Evolutionary conservation across 495 filamentous ascomycete species (phyloP).

Genomic region (Aspergillus panamensis): DNA sequence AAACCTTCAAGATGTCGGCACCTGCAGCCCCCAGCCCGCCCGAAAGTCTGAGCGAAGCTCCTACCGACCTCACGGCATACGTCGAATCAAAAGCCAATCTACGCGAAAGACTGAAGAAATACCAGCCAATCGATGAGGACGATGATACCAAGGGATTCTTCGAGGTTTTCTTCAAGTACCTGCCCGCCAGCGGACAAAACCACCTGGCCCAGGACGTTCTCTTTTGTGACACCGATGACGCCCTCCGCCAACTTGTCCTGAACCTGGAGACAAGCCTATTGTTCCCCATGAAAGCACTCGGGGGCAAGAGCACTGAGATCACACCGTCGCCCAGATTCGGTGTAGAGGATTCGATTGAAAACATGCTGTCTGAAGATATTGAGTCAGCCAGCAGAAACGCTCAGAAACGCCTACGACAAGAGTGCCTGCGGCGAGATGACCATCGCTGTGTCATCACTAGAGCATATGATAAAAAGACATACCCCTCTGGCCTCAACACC

Average conservation of each 20-base stretch:
- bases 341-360: conserved; percentile 19
- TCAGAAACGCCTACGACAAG: conserved; percentile 8
- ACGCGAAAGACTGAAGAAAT: neutral
- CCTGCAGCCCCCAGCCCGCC: neutral
- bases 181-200: conserved; percentile 9
- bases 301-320: conserved; percentile 6
- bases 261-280: conserved; percentile 13
- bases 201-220: conserved; percentile 16
- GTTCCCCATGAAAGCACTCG: conserved; percentile 6
- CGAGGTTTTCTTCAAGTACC: conserved; percentile 10
- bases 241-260: conserved; percentile 16
- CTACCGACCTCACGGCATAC: neutral
- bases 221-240: conserved; percentile 6
- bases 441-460: conserved; percentile 10
- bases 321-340: conserved; percentile 9
- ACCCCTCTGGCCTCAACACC: neutral
- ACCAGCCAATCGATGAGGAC: neutral
- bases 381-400: too few relatives aligned
- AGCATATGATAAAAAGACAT: neutral
- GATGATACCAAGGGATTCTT: conserved; percentile 18
- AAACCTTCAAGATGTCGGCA: neutral
- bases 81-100: neutral
- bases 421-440: conserved; percentile 9
- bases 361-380: too few relatives aligned
- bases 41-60: neutral